Evolutionary conservation across 164 flowering plant genomes (phyloP).

Genomic region (Brasenia schreberi): DNA sequence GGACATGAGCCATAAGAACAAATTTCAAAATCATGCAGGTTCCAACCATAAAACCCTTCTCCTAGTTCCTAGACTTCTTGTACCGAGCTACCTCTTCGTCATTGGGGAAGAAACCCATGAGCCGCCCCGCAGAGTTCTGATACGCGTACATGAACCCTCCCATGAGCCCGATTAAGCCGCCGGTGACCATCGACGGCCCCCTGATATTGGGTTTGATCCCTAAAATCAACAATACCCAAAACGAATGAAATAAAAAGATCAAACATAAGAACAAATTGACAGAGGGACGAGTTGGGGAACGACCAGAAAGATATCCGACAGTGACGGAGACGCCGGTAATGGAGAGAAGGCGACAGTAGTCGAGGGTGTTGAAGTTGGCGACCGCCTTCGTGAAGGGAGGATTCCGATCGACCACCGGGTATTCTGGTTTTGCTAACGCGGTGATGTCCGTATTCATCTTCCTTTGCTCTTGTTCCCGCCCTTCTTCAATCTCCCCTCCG

Average conservation of each 20-base stretch:
- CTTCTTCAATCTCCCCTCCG: not conserved
- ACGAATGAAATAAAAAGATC: not conserved
- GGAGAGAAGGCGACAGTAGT: constrained; percentile 74
- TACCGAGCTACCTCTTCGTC: constrained; percentile 78
- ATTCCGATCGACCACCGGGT: constrained; percentile 87
- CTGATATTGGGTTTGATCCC: constrained; percentile 82
- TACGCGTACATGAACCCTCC: constrained; percentile 98
- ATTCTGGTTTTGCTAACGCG: constrained; percentile 74
- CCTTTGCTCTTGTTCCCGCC: not conserved
- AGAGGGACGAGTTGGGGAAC: not conserved
- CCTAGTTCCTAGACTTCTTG: constrained; percentile 27
- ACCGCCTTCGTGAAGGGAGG: constrained; percentile 88
- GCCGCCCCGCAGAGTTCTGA: constrained; percentile 89
- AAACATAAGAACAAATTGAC: constrained; percentile 4
- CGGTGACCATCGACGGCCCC: constrained; percentile 96
- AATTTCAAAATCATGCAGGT: not conserved
- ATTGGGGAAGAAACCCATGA: constrained; percentile 97
- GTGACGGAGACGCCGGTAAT: constrained; percentile 86
- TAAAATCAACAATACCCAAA: constrained; percentile 8
- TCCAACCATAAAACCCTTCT: not conserved
- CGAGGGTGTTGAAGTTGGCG: constrained; percentile 73
- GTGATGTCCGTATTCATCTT: constrained; percentile 91
- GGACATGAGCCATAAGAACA: no score
- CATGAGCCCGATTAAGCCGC: constrained; percentile 84
- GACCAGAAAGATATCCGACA: constrained; percentile 93